Base-by-base conservation (phyloP, 1,139 yeast genomes). In the Diutina rugosa region DNA sequence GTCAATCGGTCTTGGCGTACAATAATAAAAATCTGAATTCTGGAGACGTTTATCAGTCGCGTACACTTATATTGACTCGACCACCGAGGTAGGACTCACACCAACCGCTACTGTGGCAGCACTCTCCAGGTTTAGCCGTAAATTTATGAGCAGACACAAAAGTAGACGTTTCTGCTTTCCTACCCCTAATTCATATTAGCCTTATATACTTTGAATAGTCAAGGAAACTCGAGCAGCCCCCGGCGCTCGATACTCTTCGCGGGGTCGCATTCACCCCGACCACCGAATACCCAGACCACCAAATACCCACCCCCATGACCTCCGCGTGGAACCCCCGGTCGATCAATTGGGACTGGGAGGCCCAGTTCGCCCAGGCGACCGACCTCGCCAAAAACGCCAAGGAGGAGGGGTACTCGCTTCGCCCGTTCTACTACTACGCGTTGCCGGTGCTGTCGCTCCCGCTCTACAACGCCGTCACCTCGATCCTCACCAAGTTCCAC, bases 341-440 rank as follows among this genome's bases (percentile, higher is more conserved):
- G 21, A 47, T 47, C 38, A 47, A 47, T 47, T 47, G 35, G 35
- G 51, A 47, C n/a, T 47, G 51, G 51, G 51, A 47, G 51, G 38
- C 16, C 18, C 35, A 28, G 7, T 29, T 28, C n/a, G 51, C 29
- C 18, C n/a, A 47, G 7, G 51, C 51, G 21, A 28, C n/a, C n/a
- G 35, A 47, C 9, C 21, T 47, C 16, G 51, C 7, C n/a, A 18
- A 14, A 47, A 29, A n/a, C n/a, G 16, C 16, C 7, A 14, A 8
- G 12, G 32, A 6, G 14, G 21, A 12, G 8, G 51, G 51, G 12
- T 16, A 29, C 10, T 16, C 2, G 8, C 29, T 49, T 18, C 53
- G 53, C 7, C 53, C 53, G n/a, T 49, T 49, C 28, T 38, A 12
- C n/a, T 32, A 18, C 28, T 7, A 29, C 5, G 53, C 53, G 26